These are phyloP conservation scores for Solanum etuberosum DNA, from an alignment of 257 asterid species.

Conservation along the genomic window DNA sequence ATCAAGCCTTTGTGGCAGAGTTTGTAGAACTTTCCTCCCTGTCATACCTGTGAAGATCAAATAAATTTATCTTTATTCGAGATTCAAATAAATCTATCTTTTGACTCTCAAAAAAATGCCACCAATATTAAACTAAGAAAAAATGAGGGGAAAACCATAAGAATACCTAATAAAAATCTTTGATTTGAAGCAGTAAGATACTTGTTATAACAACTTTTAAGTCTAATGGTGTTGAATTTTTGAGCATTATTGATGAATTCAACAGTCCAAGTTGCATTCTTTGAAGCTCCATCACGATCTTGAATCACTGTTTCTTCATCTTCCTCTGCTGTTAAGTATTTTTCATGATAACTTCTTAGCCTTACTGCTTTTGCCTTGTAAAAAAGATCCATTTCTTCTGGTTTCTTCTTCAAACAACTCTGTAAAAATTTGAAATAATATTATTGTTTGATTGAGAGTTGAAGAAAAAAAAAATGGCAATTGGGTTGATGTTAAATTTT, in stretches of 20 bases:
- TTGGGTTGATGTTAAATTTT: background rate
- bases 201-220: constrained; percentile 53
- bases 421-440: background rate
- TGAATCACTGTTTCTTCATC: constrained; percentile 65
- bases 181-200: constrained; percentile 61
- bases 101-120: too few relatives aligned
- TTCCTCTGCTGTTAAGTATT: constrained; percentile 53
- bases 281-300: constrained; percentile 39
- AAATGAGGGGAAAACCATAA: background rate
- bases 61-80: too few relatives aligned
- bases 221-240: constrained; percentile 28
- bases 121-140: background rate
- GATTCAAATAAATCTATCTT: too few relatives aligned
- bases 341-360: constrained; percentile 44
- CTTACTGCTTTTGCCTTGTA: constrained; percentile 52
- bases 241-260: constrained; percentile 28
- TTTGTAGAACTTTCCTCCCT: constrained; percentile 66
- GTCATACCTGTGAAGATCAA: constrained; percentile 29
- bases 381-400: constrained; percentile 68
- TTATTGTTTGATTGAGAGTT: background rate
- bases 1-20: constrained; percentile 56
- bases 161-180: constrained; percentile 47
- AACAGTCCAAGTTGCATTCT: constrained; percentile 50
- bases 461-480: background rate
- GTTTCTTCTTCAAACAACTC: background rate